A percentile compares a stretch with the other conserved stretches of the same genome.
phyloP scores from a whole-genome alignment of 2,329 filamentous ascomycete genomes.

The Trichoderma atrobrunneum region DNA sequence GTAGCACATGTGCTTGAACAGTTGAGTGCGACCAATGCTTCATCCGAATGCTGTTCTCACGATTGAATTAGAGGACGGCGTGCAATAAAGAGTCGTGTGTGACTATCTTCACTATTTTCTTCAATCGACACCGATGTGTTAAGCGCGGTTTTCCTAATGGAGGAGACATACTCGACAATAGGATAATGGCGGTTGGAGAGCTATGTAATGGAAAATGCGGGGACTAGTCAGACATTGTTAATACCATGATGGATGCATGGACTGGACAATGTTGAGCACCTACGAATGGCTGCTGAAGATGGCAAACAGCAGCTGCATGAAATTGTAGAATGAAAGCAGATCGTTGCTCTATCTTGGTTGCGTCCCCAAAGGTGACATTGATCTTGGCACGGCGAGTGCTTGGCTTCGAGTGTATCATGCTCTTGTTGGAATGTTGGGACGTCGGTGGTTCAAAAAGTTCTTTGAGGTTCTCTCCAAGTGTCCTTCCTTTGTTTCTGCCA shows the following conservation, averaged over 20 bases:
- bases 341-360: background rate
- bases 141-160: background rate
- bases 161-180: background rate
- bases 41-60: background rate
- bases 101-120: background rate
- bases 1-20: background rate
- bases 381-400: background rate
- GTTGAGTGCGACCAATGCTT: background rate
- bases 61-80: background rate
- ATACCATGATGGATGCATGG: background rate
- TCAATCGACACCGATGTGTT: background rate
- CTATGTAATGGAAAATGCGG: background rate
- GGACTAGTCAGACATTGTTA: background rate
- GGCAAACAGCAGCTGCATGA: background rate
- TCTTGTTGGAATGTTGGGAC: background rate
- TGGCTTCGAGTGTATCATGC: background rate
- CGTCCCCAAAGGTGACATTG: background rate
- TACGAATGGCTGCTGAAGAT: background rate
- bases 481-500: background rate
- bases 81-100: background rate
- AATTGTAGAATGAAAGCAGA: background rate
- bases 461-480: background rate
- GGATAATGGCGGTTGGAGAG: background rate
- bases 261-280: background rate
- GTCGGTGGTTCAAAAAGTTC: background rate